A percentile compares a stretch with the other conserved stretches of the same genome.
These are phyloP conservation scores for Lentithecium fluviatile DNA, from an alignment of 495 filamentous ascomycete species.

Conservation along the genomic window DNA sequence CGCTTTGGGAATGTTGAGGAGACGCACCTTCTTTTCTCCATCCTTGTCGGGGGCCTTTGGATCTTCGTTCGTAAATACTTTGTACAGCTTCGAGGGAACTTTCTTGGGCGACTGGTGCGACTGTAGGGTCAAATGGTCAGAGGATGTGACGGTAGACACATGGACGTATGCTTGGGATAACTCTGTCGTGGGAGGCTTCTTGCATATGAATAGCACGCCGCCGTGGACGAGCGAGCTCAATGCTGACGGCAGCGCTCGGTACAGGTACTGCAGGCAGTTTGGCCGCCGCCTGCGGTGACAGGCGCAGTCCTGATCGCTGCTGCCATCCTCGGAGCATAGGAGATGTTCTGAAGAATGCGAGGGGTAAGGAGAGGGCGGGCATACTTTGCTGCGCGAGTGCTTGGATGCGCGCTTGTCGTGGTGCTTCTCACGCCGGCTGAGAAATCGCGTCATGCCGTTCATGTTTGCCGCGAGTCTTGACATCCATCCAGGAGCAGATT, in stretches of 20 bases:
- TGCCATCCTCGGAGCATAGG: conserved; percentile 7
- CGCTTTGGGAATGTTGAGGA: neutral
- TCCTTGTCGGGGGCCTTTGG: conserved; percentile 52
- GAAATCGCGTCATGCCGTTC: conserved; percentile 66
- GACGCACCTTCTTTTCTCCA: conserved; percentile 51
- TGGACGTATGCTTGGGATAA: conserved; percentile 12
- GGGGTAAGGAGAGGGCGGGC: conserved; percentile 4
- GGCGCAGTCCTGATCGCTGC: neutral
- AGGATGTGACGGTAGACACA: conserved; percentile 41
- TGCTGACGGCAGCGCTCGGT: conserved; percentile 12
- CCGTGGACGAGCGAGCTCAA: neutral
- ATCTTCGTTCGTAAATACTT: conserved; percentile 56
- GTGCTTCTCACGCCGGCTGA: conserved; percentile 71
- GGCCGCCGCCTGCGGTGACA: conserved; percentile 1
- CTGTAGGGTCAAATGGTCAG: conserved; percentile 42
- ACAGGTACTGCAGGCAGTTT: conserved; percentile 15
- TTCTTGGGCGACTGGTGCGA: conserved; percentile 33
- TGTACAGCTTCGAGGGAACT: conserved; percentile 47
- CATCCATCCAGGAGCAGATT: conserved; percentile 24
- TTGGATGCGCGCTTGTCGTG: conserved; percentile 47
- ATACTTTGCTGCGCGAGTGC: conserved; percentile 34
- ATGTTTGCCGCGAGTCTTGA: conserved; percentile 39
- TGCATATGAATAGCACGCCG: conserved; percentile 16
- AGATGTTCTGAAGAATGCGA: conserved; percentile 4
- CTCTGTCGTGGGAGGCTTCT: conserved; percentile 10